Percentiles rank a stretch among this genome's conserved stretches.
These are phyloP conservation scores for Alternaria sp. DNA, from an alignment of 2,329 filamentous ascomycete genomes.

Conservation along the genomic window DNA sequence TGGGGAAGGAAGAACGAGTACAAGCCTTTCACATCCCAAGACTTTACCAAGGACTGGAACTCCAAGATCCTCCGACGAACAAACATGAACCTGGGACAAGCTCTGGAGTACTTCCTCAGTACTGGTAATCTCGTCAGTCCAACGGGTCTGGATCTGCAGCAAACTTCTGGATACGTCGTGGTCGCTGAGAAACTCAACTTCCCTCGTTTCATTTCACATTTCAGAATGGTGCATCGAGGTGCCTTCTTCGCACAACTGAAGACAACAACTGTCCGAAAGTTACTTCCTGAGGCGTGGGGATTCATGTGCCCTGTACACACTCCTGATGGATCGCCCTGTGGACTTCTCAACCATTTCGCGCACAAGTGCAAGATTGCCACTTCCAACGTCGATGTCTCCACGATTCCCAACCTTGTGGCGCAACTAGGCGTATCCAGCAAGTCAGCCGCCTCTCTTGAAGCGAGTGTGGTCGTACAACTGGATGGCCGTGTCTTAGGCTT, in stretches of 20 bases:
- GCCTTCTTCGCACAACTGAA: conserved; percentile 98
- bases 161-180: conserved; percentile 92
- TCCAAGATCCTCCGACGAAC: conserved; percentile 78
- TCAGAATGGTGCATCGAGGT: conserved; percentile 98
- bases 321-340: conserved; percentile 93
- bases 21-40: conserved; percentile 71
- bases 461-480: conserved; percentile 87
- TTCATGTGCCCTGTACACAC: conserved; percentile 95
- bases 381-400: conserved; percentile 72
- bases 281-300: conserved; percentile 96
- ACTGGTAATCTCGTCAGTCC: conserved; percentile 93
- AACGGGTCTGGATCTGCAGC: conserved; percentile 91
- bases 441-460: conserved; percentile 78
- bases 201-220: conserved; percentile 96
- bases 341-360: conserved; percentile 90
- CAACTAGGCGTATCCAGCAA: conserved; percentile 79
- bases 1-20: conserved; percentile 61
- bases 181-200: conserved; percentile 95
- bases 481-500: conserved; percentile 91
- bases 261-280: conserved; percentile 94
- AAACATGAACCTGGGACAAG: conserved; percentile 86
- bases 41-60: conserved; percentile 80
- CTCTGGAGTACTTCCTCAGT: conserved; percentile 92
- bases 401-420: conserved; percentile 73
- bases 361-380: conserved; percentile 95